A percentile compares a stretch with the other conserved stretches of the same genome.
These are phyloP conservation scores for Fonsecaea multimorphosa DNA, from an alignment of 2,329 filamentous ascomycete species.

Conservation along the genomic window DNA sequence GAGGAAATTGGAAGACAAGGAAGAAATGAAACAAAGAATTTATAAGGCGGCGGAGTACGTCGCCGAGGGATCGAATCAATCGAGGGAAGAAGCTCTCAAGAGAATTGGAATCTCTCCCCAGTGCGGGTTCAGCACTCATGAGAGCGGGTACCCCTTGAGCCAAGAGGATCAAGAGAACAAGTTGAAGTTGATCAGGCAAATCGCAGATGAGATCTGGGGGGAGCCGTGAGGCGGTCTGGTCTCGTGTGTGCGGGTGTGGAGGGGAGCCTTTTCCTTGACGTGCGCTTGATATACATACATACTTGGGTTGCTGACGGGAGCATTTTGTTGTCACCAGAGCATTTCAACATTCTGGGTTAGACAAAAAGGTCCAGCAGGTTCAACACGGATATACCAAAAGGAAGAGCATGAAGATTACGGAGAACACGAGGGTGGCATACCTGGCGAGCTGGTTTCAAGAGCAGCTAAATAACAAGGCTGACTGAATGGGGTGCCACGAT, in stretches of 20 bases:
- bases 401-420: slow-evolving; percentile 1
- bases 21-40: slow-evolving; percentile 62
- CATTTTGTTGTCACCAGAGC: slow-evolving; percentile 24
- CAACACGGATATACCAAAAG: slow-evolving; percentile 14
- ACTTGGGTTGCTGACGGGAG: slow-evolving; percentile 2
- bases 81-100: slow-evolving; percentile 68
- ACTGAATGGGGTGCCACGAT: background rate
- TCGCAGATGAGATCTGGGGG: slow-evolving; percentile 72
- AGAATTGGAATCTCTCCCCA: slow-evolving; percentile 68
- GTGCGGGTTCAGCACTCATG: slow-evolving; percentile 72
- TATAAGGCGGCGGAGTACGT: slow-evolving; percentile 67
- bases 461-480: background rate
- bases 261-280: background rate
- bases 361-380: slow-evolving; percentile 24
- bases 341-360: slow-evolving; percentile 29
- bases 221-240: slow-evolving; percentile 45
- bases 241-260: background rate
- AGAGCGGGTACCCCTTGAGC: slow-evolving; percentile 69
- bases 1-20: slow-evolving; percentile 63
- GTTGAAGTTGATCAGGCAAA: slow-evolving; percentile 67
- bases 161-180: slow-evolving; percentile 72
- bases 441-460: background rate
- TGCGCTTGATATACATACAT: background rate
- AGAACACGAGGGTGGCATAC: background rate
- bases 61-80: slow-evolving; percentile 67